Base-by-base conservation (phyloP, 352 stramenopile genomes). In the Phytophthora lateralis region DNA sequence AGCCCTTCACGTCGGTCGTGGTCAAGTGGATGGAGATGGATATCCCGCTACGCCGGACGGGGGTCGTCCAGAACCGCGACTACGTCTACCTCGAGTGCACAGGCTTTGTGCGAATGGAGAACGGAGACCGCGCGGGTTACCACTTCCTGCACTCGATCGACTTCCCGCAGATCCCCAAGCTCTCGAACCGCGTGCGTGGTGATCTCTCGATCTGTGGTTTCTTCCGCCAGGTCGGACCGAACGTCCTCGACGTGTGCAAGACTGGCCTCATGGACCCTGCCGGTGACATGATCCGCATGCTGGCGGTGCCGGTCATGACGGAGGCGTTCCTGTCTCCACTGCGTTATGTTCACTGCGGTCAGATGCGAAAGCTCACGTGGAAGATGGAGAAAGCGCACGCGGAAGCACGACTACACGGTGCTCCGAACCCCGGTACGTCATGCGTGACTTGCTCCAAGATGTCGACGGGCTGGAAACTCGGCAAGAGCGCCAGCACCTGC, bases 351-450 rank as follows among this genome's bases (percentile, higher is more conserved):
- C 60, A 81, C 47, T 90, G 78, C 55, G 76, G 69, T 20, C 78
- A 87, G 56, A 88, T 88, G 78, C 79, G 84, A 7, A 90, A 90
- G 51, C 56, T 90, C 29, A 75, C 73, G 55, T 90, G 80, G 80
- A 72, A 77, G 18, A 71, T 88, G 75, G 59, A 78, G 66, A 73
- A 69, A 15, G 45, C 63, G 0, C 68, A 76, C 26, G 47, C 58
- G 1, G 68, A 76, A 39, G 63, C 68, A 0, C 17, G 68, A 12
- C n/a, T 64, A 7, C 63, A 76, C 8, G 68, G 68, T 1, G 58
- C 55, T 7, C 68, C 68, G 18, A 61, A 76, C 39, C 68, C 58
- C 0, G 55, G 63, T 12, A 51, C 54, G 18, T 45, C 48, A 12
- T 76, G 68, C 39, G 68, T 70, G 24, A 64, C 64, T 18, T 76